These are phyloP conservation scores for Alternaria ethzedia DNA, from an alignment of 2,329 filamentous ascomycete genomes.

Conservation along the genomic window DNA sequence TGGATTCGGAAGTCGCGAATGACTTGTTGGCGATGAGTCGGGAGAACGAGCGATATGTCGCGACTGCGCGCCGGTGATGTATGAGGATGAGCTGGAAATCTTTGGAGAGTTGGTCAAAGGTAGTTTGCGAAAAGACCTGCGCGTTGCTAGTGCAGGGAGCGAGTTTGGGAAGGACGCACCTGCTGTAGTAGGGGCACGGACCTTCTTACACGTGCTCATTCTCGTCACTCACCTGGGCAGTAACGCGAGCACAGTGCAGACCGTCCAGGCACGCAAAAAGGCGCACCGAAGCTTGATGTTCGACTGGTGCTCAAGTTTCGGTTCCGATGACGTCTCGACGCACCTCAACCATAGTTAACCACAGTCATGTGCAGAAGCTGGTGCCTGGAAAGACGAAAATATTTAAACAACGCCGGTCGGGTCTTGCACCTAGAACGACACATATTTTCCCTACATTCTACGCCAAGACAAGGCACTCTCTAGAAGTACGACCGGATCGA, in stretches of 20 bases:
- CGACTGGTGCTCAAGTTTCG: not conserved
- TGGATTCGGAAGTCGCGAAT: not conserved
- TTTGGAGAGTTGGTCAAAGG: not conserved
- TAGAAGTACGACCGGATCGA: not conserved
- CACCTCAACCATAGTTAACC: not conserved
- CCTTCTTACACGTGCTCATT: not conserved
- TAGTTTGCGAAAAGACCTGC: not conserved
- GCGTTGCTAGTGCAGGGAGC: not conserved
- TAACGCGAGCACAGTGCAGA: too few species aligned
- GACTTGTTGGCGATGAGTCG: not conserved
- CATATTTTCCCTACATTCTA: not conserved
- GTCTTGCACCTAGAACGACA: not conserved
- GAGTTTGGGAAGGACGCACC: not conserved
- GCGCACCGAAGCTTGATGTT: not conserved
- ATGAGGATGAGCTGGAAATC: not conserved
- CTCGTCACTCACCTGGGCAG: too few species aligned
- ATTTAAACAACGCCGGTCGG: accelerated
- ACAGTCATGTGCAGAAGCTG: not conserved
- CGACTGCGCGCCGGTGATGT: not conserved
- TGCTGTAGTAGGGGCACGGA: not conserved
- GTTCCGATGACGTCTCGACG: not conserved
- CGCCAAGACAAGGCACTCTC: not conserved
- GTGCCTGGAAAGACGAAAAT: not conserved
- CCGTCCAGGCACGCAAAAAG: too few species aligned
- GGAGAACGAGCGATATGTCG: not conserved